Evolutionary conservation across 2,329 filamentous ascomycete genomes (phyloP).

Genomic region (Exophiala xenobiotica): DNA sequence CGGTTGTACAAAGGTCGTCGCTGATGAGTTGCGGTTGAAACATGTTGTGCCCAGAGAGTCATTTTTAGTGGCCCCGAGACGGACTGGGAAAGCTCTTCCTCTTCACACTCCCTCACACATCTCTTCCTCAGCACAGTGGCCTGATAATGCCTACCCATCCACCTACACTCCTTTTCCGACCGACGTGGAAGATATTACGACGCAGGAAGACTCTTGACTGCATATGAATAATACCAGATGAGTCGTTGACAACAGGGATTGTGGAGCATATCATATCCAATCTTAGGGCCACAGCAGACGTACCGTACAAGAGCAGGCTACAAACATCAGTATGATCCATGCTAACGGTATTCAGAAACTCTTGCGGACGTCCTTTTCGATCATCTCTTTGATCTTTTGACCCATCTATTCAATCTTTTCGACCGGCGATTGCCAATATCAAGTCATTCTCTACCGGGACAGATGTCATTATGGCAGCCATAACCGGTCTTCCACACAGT

Average conservation of each 20-base stretch:
- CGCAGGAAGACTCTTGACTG: background rate
- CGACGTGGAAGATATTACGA: conserved; percentile 6
- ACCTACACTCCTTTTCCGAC: conserved; percentile 16
- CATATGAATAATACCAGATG: conserved; percentile 5
- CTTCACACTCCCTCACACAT: conserved; percentile 7
- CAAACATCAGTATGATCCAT: conserved; percentile 2
- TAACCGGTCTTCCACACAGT: conserved; percentile 17
- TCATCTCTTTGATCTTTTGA: conserved; percentile 19
- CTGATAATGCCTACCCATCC: conserved; percentile 21
- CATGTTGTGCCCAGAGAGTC: conserved; percentile 14
- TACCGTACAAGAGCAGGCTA: conserved; percentile 8
- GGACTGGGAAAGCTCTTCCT: conserved; percentile 15
- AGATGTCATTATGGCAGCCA: conserved; percentile 19
- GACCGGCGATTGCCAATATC: conserved; percentile 19
- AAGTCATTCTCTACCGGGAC: conserved; percentile 15
- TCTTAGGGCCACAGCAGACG: conserved; percentile 14
- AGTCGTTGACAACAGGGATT: conserved; percentile 1
- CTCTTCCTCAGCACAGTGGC: conserved; percentile 8
- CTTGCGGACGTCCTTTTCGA: conserved; percentile 10
- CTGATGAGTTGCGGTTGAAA: conserved; percentile 20
- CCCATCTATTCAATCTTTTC: conserved; percentile 10
- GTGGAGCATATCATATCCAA: conserved; percentile 21
- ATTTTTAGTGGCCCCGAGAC: conserved; percentile 21
- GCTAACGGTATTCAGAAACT: conserved; percentile 17
- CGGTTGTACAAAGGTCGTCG: conserved; percentile 1